Evolutionary conservation across 2,329 filamentous ascomycete genomes (phyloP), one percentile per base, ranked within the genome.

Genomic region (Fusarium sp.): DNA sequence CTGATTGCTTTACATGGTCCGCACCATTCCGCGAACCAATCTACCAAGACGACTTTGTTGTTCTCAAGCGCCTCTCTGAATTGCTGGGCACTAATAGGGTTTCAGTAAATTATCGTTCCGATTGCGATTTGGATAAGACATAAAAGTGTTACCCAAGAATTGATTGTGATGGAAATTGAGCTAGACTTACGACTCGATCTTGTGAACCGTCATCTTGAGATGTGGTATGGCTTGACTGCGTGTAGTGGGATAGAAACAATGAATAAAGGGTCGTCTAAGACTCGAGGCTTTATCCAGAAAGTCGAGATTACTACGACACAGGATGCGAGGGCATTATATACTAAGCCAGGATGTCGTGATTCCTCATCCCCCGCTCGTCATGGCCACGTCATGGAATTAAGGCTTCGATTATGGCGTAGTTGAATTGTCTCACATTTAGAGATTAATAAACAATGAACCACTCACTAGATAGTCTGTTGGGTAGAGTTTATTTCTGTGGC

Each of bases 1-100:
- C 52, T 56, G 8, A 68, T 63, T 0, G 39, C 6, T 34, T 39
- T 44, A 18, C 63, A 67, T 18, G 63, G 63, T 2, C 58, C 52
- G 11, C 63, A 68, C 64, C 64, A 67, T 13, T 38, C 6, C 2
- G 63, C 63, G 50, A 42, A 68, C 7, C 28, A 66, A 20, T 68
- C 64, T 5, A 43, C 56, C 1, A 63, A 3, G 15, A 56, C 57
- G 4, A 15, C 4, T 10, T 4, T 1, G 10, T 67, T 10, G 0
- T 26, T 50, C 6, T 14, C n/a, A 5, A 65, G 13, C 2, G 2
- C 2, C 0, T 54, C 20, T 2, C 5, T 11, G 5, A 51, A 43
- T 24, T 56, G 40, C 14, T 45, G 14, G 20, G 15, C 10, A 34
- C 38, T 3, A 20, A 1, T 1, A 4, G 17, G 4, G 1, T 13